Conservation (phyloP, 192 early-diverging fungal species). For the Coemansia sp. region DNA sequence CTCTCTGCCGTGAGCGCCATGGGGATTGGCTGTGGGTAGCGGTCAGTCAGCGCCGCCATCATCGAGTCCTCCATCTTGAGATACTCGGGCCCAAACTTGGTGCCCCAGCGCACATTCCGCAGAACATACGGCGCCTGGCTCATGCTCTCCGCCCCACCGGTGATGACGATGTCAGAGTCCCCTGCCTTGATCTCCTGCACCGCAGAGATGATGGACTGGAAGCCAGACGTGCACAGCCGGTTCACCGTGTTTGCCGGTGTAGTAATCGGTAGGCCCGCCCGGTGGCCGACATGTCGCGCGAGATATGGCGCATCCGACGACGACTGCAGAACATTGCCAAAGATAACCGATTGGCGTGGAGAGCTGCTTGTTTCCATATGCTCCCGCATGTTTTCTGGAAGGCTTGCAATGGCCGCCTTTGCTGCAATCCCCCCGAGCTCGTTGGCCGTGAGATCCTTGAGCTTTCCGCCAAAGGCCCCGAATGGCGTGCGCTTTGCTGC, state of each 20-base stretch:
- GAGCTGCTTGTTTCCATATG: slow-evolving; percentile 32
- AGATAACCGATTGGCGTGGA: slow-evolving; percentile 73
- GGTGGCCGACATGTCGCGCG: slow-evolving; percentile 90
- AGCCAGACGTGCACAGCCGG: slow-evolving; percentile 94
- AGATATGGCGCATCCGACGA: slow-evolving; percentile 83
- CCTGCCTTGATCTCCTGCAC: slow-evolving; percentile 87
- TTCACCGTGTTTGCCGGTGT: slow-evolving; percentile 91
- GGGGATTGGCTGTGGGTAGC: slow-evolving; percentile 74
- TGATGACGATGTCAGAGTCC: slow-evolving; percentile 81
- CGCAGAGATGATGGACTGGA: slow-evolving; percentile 93
- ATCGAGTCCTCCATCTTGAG: slow-evolving; percentile 86
- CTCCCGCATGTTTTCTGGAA: slow-evolving; percentile 73
- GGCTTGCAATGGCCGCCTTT: slow-evolving; percentile 75
- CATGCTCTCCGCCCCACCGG: slow-evolving; percentile 95
- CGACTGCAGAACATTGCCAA: slow-evolving; percentile 93
- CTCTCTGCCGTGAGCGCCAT: slow-evolving; percentile 98
- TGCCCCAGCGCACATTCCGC: slow-evolving; percentile 79
- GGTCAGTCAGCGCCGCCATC: slow-evolving; percentile 81
- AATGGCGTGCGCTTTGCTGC: slow-evolving; percentile 85
- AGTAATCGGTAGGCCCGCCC: slow-evolving; percentile 79
- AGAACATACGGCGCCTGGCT: slow-evolving; percentile 87
- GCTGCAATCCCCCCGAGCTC: slow-evolving; percentile 92
- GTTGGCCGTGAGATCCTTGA: slow-evolving; percentile 78
- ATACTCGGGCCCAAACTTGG: slow-evolving; percentile 82
- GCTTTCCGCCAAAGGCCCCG: slow-evolving; percentile 93